Conservation (phyloP, 768 basidiomycete genomes). For the Kwoniella europaea region DNA sequence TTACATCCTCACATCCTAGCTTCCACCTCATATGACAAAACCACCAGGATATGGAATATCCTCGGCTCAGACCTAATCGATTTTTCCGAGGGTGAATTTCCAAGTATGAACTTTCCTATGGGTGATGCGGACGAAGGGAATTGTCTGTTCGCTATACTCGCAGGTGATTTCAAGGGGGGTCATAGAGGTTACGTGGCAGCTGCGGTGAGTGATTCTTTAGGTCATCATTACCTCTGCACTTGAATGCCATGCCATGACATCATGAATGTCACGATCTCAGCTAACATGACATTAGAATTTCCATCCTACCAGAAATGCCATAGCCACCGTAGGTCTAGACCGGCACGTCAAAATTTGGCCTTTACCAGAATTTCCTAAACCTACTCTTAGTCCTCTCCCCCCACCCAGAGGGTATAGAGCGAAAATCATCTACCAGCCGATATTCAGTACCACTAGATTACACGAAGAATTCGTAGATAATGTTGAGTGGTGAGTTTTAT, state of each 20-base stretch:
- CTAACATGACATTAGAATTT: slow-evolving; percentile 16
- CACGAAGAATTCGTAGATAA: slow-evolving; percentile 26
- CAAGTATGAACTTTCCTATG: slow-evolving; percentile 33
- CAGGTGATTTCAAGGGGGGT: slow-evolving; percentile 33
- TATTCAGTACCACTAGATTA: slow-evolving; percentile 33
- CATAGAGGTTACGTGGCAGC: slow-evolving; percentile 27
- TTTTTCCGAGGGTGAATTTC: neutral
- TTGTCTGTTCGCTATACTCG: slow-evolving; percentile 23
- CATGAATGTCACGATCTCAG: too few species aligned
- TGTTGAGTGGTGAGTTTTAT: slow-evolving; percentile 35
- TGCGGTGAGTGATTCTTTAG: slow-evolving; percentile 15
- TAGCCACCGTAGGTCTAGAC: slow-evolving; percentile 31
- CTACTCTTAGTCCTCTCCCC: neutral
- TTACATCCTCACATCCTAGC: slow-evolving; percentile 46
- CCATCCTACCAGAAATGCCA: slow-evolving; percentile 25
- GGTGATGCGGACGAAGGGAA: slow-evolving; percentile 41
- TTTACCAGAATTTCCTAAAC: slow-evolving; percentile 26
- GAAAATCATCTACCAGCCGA: slow-evolving; percentile 22
- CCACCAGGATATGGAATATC: slow-evolving; percentile 51
- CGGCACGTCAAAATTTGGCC: slow-evolving; percentile 39
- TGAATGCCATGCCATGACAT: too few species aligned
- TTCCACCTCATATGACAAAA: slow-evolving; percentile 47
- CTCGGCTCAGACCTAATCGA: slow-evolving; percentile 20
- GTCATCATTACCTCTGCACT: too few species aligned
- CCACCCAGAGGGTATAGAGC: slow-evolving; percentile 34